phyloP scores from a whole-genome alignment of 148 eudicot genomes.

The Rheum nobile region DNA sequence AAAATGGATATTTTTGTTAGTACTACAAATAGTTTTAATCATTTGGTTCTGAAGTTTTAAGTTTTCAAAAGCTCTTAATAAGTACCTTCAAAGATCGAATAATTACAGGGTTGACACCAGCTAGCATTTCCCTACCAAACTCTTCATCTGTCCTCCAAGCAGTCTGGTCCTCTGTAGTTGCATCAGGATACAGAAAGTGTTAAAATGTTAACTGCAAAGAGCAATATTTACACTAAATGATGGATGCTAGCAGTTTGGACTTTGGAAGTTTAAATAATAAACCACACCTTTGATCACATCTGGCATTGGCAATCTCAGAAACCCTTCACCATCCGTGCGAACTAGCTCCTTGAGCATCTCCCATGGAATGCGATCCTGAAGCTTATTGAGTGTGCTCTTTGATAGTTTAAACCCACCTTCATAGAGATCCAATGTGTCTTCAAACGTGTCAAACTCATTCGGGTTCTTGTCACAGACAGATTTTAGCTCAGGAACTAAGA shows the following conservation, averaged over 20 bases:
- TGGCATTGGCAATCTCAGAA: constrained; percentile 62
- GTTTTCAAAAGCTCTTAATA: neutral
- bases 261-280: no score
- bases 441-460: constrained; percentile 65
- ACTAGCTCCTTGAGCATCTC: constrained; percentile 61
- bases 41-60: neutral
- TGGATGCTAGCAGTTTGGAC: no score
- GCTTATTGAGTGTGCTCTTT: constrained; percentile 22
- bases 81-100: constrained; percentile 59
- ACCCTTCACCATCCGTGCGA: constrained; percentile 56
- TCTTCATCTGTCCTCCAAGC: constrained; percentile 98
- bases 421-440: constrained; percentile 53
- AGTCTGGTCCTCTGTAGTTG: constrained; percentile 43
- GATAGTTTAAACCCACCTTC: constrained; percentile 44
- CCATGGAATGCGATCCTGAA: constrained; percentile 48
- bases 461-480: constrained; percentile 47
- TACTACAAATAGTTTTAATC: neutral
- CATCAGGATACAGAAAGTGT: neutral
- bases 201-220: neutral
- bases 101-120: constrained; percentile 80
- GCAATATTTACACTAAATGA: neutral
- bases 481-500: constrained; percentile 44
- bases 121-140: constrained; percentile 90
- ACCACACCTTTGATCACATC: constrained; percentile 61
- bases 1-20: neutral